Percentiles rank a stretch among this genome's conserved stretches.
These are phyloP conservation scores for Tulasnella sp. DNA, from an alignment of 768 basidiomycete genomes.

Conservation along the genomic window DNA sequence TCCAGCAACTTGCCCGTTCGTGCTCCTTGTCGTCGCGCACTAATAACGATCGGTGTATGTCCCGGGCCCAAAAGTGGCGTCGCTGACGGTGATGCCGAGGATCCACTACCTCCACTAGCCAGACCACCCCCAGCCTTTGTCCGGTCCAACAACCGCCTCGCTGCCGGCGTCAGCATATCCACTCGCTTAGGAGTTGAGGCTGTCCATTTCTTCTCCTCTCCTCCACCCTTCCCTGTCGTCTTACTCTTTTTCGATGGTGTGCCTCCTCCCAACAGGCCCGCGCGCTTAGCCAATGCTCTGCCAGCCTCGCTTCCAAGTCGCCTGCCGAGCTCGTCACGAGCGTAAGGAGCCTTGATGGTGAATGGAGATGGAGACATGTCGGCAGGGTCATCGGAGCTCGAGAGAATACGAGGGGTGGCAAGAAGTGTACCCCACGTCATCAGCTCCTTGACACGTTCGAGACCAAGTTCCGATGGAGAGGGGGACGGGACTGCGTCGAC, in stretches of 20 bases:
- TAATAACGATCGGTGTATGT: neutral
- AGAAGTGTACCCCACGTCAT: conserved; percentile 97
- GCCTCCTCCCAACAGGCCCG: conserved; percentile 43
- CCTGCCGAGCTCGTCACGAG: conserved; percentile 71
- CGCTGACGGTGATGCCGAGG: neutral
- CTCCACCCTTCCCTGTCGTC: conserved; percentile 26
- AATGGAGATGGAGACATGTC: conserved; percentile 49
- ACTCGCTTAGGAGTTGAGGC: conserved; percentile 59
- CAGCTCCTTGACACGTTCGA: conserved; percentile 76
- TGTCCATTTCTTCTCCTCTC: conserved; percentile 21
- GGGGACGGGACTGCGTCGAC: conserved; percentile 84
- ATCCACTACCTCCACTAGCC: neutral
- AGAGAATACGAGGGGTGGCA: conserved; percentile 83
- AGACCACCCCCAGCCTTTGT: conserved; percentile 23
- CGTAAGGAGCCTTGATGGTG: conserved; percentile 63
- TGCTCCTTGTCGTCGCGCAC: neutral
- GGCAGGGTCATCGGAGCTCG: conserved; percentile 44
- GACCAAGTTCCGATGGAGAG: conserved; percentile 68
- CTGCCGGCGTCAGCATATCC: conserved; percentile 81
- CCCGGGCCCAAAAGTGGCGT: neutral
- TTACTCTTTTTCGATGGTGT: conserved; percentile 34
- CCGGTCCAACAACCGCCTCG: conserved; percentile 59
- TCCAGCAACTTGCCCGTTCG: conserved; percentile 13
- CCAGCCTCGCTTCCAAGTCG: conserved; percentile 73
- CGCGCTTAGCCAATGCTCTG: conserved; percentile 69